Conservation (phyloP, 2,329 filamentous ascomycete species). For the Aschersonia sp. region DNA sequence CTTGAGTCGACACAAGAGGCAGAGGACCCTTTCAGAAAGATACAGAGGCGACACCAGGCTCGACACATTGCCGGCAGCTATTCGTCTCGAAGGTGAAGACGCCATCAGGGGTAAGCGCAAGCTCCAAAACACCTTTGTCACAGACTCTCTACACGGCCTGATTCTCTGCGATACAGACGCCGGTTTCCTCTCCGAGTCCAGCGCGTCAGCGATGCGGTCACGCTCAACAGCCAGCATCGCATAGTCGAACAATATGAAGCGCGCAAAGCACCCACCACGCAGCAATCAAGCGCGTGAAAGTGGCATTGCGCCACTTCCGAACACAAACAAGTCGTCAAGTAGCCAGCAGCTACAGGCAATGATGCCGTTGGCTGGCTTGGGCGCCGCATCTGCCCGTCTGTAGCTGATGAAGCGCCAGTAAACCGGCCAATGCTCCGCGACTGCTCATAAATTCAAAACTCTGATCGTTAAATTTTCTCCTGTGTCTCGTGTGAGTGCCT, state of each 20-base stretch:
- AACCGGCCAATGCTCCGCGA: slow-evolving; percentile 11
- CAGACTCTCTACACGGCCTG: slow-evolving; percentile 34
- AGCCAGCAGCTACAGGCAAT: slow-evolving; percentile 71
- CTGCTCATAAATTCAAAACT: slow-evolving; percentile 12
- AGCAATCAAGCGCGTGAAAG: background rate
- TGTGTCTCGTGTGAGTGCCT: slow-evolving; percentile 24
- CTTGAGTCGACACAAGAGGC: background rate
- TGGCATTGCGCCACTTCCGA: slow-evolving; percentile 16
- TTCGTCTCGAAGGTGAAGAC: slow-evolving; percentile 70
- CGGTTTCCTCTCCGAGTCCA: slow-evolving; percentile 52
- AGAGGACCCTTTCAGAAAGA: slow-evolving; percentile 18
- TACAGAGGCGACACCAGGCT: slow-evolving; percentile 51
- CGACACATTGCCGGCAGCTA: slow-evolving; percentile 60
- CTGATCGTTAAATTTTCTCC: slow-evolving; percentile 43
- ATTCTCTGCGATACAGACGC: slow-evolving; percentile 44
- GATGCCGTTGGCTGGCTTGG: slow-evolving; percentile 60
- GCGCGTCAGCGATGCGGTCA: slow-evolving; percentile 42
- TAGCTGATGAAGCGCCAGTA: slow-evolving; percentile 13
- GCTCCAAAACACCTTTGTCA: slow-evolving; percentile 51
- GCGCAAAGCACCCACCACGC: slow-evolving; percentile 6
- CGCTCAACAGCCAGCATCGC: slow-evolving; percentile 34
- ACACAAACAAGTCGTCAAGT: slow-evolving; percentile 69
- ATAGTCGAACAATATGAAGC: slow-evolving; percentile 29
- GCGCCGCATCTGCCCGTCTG: slow-evolving; percentile 19
- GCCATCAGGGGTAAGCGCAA: slow-evolving; percentile 27